Percentiles rank a stretch among this genome's conserved stretches.
These are phyloP conservation scores for Pythium aquatile DNA, from an alignment of 352 stramenopile species.

Conservation along the genomic window DNA sequence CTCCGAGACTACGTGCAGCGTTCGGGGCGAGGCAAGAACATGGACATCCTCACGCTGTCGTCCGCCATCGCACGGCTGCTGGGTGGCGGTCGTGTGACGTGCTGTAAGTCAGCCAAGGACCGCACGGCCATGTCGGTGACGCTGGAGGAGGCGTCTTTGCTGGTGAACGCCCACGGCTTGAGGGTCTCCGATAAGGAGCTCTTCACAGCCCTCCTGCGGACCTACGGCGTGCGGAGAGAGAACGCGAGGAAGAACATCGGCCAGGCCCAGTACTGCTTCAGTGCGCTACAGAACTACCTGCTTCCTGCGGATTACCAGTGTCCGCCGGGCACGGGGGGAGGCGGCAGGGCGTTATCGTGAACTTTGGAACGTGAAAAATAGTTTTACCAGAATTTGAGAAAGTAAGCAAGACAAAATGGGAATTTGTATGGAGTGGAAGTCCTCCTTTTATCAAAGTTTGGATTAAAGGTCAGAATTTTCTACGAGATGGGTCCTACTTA, in stretches of 20 bases:
- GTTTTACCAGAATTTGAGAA: slow-evolving; percentile 7
- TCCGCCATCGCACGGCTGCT: slow-evolving; percentile 73
- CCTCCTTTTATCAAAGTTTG: slow-evolving; percentile 5
- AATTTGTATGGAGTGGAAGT: neutral
- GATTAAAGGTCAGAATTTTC: neutral
- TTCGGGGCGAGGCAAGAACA: slow-evolving; percentile 64
- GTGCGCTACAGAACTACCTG: slow-evolving; percentile 80
- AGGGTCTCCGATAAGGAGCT: slow-evolving; percentile 44
- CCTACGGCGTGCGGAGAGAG: slow-evolving; percentile 75
- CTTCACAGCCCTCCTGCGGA: slow-evolving; percentile 68
- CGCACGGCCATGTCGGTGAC: slow-evolving; percentile 97
- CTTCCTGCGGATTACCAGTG: slow-evolving; percentile 76
- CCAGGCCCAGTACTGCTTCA: slow-evolving; percentile 84
- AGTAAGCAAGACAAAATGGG: neutral
- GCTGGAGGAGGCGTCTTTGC: slow-evolving; percentile 86
- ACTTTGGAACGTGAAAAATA: neutral
- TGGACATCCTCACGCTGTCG: slow-evolving; percentile 77
- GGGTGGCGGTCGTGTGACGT: slow-evolving; percentile 90
- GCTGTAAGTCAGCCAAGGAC: slow-evolving; percentile 98
- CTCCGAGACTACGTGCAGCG: slow-evolving; percentile 23
- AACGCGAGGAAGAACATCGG: slow-evolving; percentile 89
- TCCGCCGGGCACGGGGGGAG: slow-evolving; percentile 75
- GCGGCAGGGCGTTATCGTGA: slow-evolving; percentile 60
- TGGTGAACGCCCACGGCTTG: slow-evolving; percentile 57
- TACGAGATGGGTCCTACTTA: neutral